These are phyloP conservation scores for Amaranthus tricolor DNA, from an alignment of 179 eudicot species.

Conservation along the genomic window DNA sequence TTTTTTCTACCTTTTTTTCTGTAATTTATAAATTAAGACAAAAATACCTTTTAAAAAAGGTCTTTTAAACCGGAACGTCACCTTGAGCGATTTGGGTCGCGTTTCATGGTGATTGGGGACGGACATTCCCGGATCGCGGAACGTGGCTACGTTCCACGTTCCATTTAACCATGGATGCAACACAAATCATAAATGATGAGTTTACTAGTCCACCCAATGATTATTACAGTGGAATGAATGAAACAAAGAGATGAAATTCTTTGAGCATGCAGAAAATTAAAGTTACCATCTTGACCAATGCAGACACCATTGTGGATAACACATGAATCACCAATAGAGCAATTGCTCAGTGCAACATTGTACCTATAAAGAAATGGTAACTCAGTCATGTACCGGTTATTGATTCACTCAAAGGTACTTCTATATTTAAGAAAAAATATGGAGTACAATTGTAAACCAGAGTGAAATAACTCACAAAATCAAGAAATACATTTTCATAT, in stretches of 20 bases:
- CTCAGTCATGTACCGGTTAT: conserved; percentile 7
- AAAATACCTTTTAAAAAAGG: no score
- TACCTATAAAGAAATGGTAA: conserved; percentile 48
- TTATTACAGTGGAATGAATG: no score
- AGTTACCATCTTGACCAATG: conserved; percentile 90
- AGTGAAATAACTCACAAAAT: conserved; percentile 2
- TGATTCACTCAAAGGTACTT: neutral
- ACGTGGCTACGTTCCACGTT: no score
- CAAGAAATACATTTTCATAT: neutral
- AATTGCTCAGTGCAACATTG: conserved; percentile 73
- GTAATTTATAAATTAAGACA: no score
- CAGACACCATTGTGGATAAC: conserved; percentile 81
- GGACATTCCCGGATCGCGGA: no score
- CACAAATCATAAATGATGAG: neutral
- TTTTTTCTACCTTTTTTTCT: no score
- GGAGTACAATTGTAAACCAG: neutral
- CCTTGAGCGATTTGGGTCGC: no score
- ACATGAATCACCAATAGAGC: conserved; percentile 74
- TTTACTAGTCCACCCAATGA: neutral
- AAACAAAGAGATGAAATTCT: neutral
- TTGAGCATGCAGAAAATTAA: neutral
- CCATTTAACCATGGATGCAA: no score
- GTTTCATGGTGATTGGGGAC: no score
- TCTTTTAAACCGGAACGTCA: no score
- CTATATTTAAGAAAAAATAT: neutral